Percentiles rank a stretch among this genome's conserved stretches.
Conservation (phyloP, 306 rosid species). For the Luffa aegyptiaca region DNA sequence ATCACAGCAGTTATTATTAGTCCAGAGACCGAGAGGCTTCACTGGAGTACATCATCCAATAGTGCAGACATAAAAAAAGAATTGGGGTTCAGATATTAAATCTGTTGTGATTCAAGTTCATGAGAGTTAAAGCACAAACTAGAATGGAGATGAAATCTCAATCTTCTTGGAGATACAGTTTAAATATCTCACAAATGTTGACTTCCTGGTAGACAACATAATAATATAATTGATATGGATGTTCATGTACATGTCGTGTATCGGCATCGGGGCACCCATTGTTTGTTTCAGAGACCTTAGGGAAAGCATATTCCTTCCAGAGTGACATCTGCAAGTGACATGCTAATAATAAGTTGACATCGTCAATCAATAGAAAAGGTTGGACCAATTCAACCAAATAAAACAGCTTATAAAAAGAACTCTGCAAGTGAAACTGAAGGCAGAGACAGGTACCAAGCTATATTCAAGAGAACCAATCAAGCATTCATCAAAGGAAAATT, state of each 20-base stretch:
- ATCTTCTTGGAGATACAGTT: background rate
- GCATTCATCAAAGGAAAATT: constrained; percentile 2
- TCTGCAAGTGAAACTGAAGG: background rate
- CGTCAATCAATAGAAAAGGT: background rate
- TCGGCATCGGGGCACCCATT: background rate
- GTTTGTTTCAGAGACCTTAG: background rate
- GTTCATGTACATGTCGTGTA: background rate
- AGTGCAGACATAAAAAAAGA: background rate
- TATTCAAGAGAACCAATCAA: background rate
- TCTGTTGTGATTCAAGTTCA: background rate
- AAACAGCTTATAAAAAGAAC: background rate
- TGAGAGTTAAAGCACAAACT: background rate
- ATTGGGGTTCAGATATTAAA: background rate
- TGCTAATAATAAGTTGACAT: background rate
- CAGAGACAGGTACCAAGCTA: background rate
- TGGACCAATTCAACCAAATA: constrained; percentile 1
- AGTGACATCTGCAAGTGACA: constrained; percentile 10
- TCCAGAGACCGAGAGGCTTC: background rate
- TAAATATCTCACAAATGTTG: constrained; percentile 1
- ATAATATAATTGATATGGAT: background rate
- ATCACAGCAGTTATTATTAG: background rate
- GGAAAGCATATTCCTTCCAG: constrained; percentile 3
- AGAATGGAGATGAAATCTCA: background rate
- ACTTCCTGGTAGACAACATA: constrained; percentile 5
- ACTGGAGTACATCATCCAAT: background rate